Conservation (phyloP, 2,329 filamentous ascomycete genomes). For the Epichloe sp. region DNA sequence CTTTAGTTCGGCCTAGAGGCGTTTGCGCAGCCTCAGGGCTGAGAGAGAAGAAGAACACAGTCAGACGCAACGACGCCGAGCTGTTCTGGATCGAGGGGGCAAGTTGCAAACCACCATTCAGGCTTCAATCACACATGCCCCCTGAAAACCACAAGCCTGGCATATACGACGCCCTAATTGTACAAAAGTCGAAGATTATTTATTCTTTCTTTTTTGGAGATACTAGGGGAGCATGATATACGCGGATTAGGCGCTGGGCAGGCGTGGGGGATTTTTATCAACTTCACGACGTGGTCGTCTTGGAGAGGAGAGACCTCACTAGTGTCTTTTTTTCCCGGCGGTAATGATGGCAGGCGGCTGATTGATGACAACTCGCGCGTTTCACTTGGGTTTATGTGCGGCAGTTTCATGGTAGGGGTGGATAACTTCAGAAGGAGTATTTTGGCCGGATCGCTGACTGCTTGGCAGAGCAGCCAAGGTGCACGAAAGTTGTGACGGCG, state of each 20-base stretch:
- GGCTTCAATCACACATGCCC: neutral
- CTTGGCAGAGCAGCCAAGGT: conserved; percentile 4
- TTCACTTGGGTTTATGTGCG: conserved; percentile 6
- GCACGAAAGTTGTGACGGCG: conserved; percentile 2
- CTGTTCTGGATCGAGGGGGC: neutral
- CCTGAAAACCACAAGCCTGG: neutral
- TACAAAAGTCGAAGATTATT: conserved; percentile 2
- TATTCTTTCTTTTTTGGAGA: conserved; percentile 2
- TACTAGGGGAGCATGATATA: conserved; percentile 1
- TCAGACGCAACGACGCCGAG: neutral
- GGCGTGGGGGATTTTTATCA: neutral
- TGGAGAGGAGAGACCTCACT: conserved; percentile 7
- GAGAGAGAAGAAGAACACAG: neutral
- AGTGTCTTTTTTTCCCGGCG: conserved; percentile 15
- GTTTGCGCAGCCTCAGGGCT: neutral
- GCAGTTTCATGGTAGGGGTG: conserved; percentile 6
- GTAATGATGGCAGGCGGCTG: conserved; percentile 19
- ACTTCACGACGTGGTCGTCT: conserved; percentile 5
- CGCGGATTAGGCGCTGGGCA: neutral
- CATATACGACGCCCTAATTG: neutral
- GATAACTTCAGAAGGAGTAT: neutral
- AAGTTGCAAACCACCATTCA: neutral
- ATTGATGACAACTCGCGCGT: conserved; percentile 15
- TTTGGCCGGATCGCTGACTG: conserved; percentile 3
- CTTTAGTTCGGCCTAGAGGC: neutral